Conservation (phyloP, 305 asterid species). For the Solanum hybrid region DNA sequence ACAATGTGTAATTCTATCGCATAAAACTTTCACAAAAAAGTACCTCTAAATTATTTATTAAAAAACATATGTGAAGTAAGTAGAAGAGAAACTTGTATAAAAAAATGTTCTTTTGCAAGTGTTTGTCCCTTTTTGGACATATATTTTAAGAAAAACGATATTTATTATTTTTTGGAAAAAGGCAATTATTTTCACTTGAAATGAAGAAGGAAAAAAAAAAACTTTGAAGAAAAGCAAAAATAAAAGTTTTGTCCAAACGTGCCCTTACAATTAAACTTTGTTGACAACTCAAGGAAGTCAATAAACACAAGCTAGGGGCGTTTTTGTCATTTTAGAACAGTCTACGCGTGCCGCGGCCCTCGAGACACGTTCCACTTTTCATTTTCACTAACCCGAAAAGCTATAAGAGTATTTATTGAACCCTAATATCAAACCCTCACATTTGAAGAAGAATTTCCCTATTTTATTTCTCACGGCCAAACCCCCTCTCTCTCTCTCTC, state of each 20-base stretch:
- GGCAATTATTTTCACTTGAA: not conserved
- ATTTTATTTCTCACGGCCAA: not conserved
- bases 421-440: not conserved
- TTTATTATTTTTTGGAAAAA: not conserved
- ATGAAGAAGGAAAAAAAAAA: not conserved
- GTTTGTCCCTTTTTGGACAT: not conserved
- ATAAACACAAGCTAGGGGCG: not conserved
- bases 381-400: not conserved
- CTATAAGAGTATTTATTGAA: not conserved
- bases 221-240: not conserved
- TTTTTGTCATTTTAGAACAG: not conserved
- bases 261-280: not conserved
- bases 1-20: not conserved
- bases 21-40: not conserved
- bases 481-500: not conserved
- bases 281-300: not conserved
- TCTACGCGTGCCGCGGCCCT: slow-evolving; percentile 24
- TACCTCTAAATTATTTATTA: not conserved
- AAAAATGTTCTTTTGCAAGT: not conserved
- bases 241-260: not conserved
- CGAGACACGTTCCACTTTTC: slow-evolving; percentile 3
- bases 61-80: not conserved
- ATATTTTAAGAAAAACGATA: not conserved
- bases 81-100: not conserved
- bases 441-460: not conserved